phyloP scores from a whole-genome alignment of 2,329 filamentous ascomycete genomes.

The Pseudogymnoascus sp. region DNA sequence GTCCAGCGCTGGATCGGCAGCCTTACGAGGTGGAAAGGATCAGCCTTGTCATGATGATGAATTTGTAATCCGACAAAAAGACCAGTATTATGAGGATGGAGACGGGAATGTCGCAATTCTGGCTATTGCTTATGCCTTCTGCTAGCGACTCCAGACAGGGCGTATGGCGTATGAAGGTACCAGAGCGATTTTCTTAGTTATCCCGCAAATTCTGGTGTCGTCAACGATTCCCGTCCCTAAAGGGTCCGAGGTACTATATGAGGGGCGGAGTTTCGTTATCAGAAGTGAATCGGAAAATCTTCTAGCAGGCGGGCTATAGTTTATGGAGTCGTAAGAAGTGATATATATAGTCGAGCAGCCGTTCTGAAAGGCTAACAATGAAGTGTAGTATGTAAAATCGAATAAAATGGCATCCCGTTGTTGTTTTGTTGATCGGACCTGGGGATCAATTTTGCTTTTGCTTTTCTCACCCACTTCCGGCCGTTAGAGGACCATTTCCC shows the following conservation, averaged over 20 bases:
- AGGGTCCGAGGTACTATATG: slow-evolving; percentile 3
- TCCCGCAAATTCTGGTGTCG: slow-evolving; percentile 8
- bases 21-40: slow-evolving; percentile 79
- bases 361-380: not conserved
- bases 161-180: not conserved
- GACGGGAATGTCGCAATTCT: slow-evolving; percentile 6
- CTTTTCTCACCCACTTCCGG: slow-evolving; percentile 3
- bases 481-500: not conserved
- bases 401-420: not conserved
- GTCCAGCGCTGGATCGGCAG: slow-evolving; percentile 15
- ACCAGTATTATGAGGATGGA: slow-evolving; percentile 5
- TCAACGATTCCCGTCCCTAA: slow-evolving; percentile 7
- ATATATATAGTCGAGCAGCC: not conserved
- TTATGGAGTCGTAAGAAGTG: not conserved
- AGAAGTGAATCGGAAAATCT: not conserved
- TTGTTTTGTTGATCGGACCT: not conserved
- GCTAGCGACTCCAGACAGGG: slow-evolving; percentile 1
- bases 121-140: slow-evolving; percentile 6
- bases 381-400: not conserved
- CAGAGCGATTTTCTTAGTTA: not conserved
- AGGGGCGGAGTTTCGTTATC: slow-evolving; percentile 9
- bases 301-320: not conserved
- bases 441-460: slow-evolving; percentile 7
- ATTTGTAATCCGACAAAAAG: slow-evolving; percentile 8
- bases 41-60: slow-evolving; percentile 60